These are phyloP conservation scores for Paralagenidium karlingii DNA, from an alignment of 352 stramenopile species.

Conservation along the genomic window DNA sequence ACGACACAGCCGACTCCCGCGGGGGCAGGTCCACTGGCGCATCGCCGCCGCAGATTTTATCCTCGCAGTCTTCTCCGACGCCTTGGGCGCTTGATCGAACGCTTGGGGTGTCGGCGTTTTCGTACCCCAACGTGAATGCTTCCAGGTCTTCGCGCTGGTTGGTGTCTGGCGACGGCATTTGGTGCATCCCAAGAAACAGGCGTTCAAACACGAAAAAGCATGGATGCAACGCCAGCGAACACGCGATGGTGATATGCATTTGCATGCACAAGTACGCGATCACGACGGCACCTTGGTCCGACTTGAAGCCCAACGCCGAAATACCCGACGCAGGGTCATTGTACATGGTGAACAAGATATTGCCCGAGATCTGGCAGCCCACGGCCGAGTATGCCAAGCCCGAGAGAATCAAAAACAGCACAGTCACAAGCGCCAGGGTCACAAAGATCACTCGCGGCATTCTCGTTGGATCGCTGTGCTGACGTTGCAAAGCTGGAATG, in stretches of 20 bases:
- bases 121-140: constrained; percentile 3
- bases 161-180: constrained; percentile 2
- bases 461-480: constrained; percentile 4
- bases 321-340: not conserved
- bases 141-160: no score
- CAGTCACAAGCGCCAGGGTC: constrained; percentile 6
- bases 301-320: constrained; percentile 2
- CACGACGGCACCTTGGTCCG: constrained; percentile 1
- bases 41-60: no score
- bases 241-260: constrained; percentile 7
- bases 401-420: constrained; percentile 8
- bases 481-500: constrained; percentile 6
- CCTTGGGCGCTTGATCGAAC: no score
- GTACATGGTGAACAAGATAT: constrained; percentile 10
- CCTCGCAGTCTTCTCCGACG: no score
- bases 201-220: constrained; percentile 5
- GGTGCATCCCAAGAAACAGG: constrained; percentile 10
- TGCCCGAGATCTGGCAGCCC: constrained; percentile 69
- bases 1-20: no score
- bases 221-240: constrained; percentile 4
- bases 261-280: constrained; percentile 7
- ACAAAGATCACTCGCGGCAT: constrained; percentile 5
- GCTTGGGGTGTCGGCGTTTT: constrained; percentile 4
- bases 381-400: constrained; percentile 23
- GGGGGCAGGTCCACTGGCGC: no score